Evolutionary conservation across 345 rosid species (phyloP), one percentile per base, ranked within the genome.

Genomic region (Fremontodendron californicum): DNA sequence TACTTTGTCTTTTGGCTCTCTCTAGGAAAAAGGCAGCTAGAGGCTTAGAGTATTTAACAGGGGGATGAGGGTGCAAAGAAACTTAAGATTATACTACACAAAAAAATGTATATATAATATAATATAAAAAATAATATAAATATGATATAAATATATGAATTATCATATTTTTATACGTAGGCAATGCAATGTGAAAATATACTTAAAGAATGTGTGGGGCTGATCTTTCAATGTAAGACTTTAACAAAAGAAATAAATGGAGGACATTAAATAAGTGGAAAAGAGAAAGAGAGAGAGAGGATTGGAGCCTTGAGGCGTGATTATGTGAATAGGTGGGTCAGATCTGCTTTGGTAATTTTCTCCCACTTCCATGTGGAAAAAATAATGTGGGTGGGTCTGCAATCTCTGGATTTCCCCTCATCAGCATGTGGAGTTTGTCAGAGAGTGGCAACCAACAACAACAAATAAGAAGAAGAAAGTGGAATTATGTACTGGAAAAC

Each of bases 1-100:
- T 73, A 45, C 71, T 75, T 67, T 87, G 85, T 80, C 89, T 74
- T 85, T 71, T 79, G 85, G 89, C 87, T 76, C 85, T 84, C 88
- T 78, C 74, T 77, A 67, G 78, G 79, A 71, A 16, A 48, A 81
- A 80, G 77, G 88, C 83, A 74, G 79, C 84, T 60, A 23, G 11
- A 48, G 69, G 78, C 76, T 42, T 11, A 45, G 78, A 29, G 42
- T 71, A 77, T 78, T 69, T 77, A 79, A 60, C 78, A 10, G 79
- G 54, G 68, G 69, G n/a, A n/a, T n/a, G n/a, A n/a, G n/a, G n/a
- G n/a, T n/a, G n/a, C n/a, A n/a, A n/a, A n/a, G n/a, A n/a, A n/a
- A n/a, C n/a, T n/a, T n/a, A n/a, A n/a, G n/a, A n/a, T n/a, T n/a
- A n/a, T n/a, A n/a, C n/a, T n/a, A n/a, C n/a, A n/a, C n/a, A n/a